Base-by-base conservation (phyloP, 345 rosid species). In the Citrus sp. region DNA sequence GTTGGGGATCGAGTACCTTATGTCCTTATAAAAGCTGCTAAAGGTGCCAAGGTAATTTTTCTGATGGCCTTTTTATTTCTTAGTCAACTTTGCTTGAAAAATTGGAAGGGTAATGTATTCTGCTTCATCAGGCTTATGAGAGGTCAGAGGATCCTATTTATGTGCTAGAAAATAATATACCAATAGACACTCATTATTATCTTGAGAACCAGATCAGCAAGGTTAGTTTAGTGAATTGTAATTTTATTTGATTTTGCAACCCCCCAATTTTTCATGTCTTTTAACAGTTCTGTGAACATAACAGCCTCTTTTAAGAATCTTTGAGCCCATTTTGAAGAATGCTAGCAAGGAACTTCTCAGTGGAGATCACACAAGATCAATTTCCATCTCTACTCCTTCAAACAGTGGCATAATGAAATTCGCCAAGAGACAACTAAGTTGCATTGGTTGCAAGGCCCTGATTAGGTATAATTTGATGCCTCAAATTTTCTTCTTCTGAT, bases 1-100 rank as follows among this genome's bases (percentile, higher is more conserved):
- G 95, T 96, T 81, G 99, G 99, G 84, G 99, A 96, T 86, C 93
- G 98, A 35, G 99, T 96, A 56, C 98, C 98, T 2, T 96, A 91
- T 80, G 99, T 96, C 80, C 92, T 94, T 69, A 82, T 96, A 75
- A 91, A 92, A 85, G 97, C 93, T 86, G 90, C 95, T 70, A 96
- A 94, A 88, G 99, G 99, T 63, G 99, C 99, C 74, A 96, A 94
- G 99, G 99, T 92, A 82, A 67, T 56, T 55, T 70, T 74, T 79
- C 60, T 77, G 37, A 46, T 14, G 22, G 32, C 34, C 74, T 6
- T 40, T 79, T 67, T 38, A 51, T 38, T 62, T 71, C 34, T 46
- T 37, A 12, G 24, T 19, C 61, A 67, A 67, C 12, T 70, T 34
- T 69, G 21, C 25, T 21, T 64, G 28, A 35, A 14, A 59, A 25